Conservation (phyloP, 371 early-diverging fungal genomes). For the Mucor indicus region DNA sequence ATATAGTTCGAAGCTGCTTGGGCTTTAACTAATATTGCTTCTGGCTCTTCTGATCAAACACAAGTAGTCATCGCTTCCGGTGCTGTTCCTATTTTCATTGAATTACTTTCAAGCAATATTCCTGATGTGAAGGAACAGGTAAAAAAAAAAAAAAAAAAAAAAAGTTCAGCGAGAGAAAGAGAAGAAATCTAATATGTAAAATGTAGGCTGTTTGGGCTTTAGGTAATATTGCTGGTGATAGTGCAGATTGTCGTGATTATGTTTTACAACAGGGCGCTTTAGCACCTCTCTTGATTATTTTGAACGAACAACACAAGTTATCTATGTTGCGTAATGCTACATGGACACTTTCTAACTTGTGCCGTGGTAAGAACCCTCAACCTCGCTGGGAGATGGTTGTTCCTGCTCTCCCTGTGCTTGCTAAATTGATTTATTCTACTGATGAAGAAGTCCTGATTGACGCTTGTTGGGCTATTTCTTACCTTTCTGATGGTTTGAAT, state of each 20-base stretch:
- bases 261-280: conserved; percentile 88
- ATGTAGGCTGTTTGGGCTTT: conserved; percentile 98
- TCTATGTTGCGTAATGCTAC: conserved; percentile 98
- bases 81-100: conserved; percentile 93
- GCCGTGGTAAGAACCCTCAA: conserved; percentile 97
- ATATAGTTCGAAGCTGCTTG: conserved; percentile 98
- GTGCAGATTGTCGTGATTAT: conserved; percentile 91
- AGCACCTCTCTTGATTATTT: conserved; percentile 76
- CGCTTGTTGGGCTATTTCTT: conserved; percentile 99
- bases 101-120: conserved; percentile 82
- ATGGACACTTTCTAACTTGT: conserved; percentile 99
- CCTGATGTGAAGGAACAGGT: conserved; percentile 97
- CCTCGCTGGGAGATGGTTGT: conserved; percentile 85
- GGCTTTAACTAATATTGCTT: conserved; percentile 99
- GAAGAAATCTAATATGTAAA: background rate
- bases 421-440: conserved; percentile 81
- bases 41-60: conserved; percentile 97
- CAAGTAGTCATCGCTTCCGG: conserved; percentile 91
- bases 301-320: conserved; percentile 84
- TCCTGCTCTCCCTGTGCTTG: conserved; percentile 86
- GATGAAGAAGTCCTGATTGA: conserved; percentile 98
- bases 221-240: conserved; percentile 99
- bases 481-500: conserved; percentile 95
- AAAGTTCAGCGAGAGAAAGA: background rate
- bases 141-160: conserved; percentile 12